Evolutionary conservation across 305 asterid genomes (phyloP).

Genomic region (Solanum aculeatissimum): DNA sequence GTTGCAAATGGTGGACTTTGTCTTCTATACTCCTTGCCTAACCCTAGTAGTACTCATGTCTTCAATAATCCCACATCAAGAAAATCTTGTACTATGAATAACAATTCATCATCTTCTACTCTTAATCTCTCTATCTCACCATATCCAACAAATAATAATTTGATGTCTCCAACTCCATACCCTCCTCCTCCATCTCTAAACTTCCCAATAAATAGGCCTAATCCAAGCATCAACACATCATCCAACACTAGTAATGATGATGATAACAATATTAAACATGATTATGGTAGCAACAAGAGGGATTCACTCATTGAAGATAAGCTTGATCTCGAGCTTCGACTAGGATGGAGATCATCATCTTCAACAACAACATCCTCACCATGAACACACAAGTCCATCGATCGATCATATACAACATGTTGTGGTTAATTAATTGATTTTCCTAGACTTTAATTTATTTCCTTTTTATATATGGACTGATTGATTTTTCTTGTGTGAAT

Average conservation of each 20-base stretch:
- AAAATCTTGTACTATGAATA: constrained; percentile 3
- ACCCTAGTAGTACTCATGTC: constrained; percentile 23
- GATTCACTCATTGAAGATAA: constrained; percentile 29
- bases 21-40: constrained; percentile 36
- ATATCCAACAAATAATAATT: not conserved
- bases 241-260: constrained; percentile 4
- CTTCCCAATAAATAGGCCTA: not conserved
- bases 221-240: constrained; percentile 21
- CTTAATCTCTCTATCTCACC: constrained; percentile 12
- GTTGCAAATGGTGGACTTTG: constrained; percentile 34
- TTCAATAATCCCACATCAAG: constrained; percentile 4
- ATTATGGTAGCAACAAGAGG: not conserved
- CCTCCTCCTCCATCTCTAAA: constrained; percentile 3
- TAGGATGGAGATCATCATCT: constrained; percentile 30
- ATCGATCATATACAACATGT: not conserved
- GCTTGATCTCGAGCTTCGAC: constrained; percentile 60
- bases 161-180: not conserved
- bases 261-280: not conserved
- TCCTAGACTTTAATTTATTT: not conserved
- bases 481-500: not conserved
- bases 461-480: not conserved
- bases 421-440: not conserved
- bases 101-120: constrained; percentile 16
- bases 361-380: not conserved
- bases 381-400: not conserved